A percentile compares a stretch with the other conserved stretches of the same genome.
phyloP scores from a whole-genome alignment of 2,329 filamentous ascomycete genomes.

The Talaromyces sp. region DNA sequence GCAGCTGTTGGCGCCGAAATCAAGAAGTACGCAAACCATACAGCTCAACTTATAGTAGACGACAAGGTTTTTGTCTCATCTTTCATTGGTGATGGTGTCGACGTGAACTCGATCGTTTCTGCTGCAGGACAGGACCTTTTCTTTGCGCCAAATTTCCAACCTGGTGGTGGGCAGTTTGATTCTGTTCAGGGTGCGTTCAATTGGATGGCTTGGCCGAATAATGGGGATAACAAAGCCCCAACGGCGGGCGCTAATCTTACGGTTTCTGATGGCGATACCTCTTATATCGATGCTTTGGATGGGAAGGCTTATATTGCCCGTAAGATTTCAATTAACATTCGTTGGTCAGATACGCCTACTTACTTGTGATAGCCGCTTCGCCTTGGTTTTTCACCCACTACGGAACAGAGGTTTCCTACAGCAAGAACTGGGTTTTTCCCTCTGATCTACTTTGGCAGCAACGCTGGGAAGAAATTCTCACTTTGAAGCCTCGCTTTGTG shows the following conservation, averaged over 20 bases:
- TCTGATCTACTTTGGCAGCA: conserved; percentile 50
- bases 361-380: conserved; percentile 38
- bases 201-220: conserved; percentile 50
- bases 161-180: conserved; percentile 41
- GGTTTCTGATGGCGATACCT: conserved; percentile 43
- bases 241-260: conserved; percentile 42
- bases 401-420: conserved; percentile 48
- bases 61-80: conserved; percentile 57
- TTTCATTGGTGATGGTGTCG: conserved; percentile 54
- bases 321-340: conserved; percentile 23
- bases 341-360: background rate
- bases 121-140: conserved; percentile 51
- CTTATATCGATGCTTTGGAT: conserved; percentile 36
- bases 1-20: conserved; percentile 50
- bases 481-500: conserved; percentile 52
- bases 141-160: conserved; percentile 56
- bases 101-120: conserved; percentile 45
- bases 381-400: conserved; percentile 59
- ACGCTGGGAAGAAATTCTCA: conserved; percentile 48
- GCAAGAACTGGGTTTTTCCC: conserved; percentile 57
- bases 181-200: conserved; percentile 47
- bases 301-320: conserved; percentile 55
- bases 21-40: conserved; percentile 46
- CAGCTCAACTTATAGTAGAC: conserved; percentile 55
- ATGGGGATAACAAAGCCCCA: conserved; percentile 55